These are phyloP conservation scores for Cladosporium cucumerinum DNA, from an alignment of 2,329 filamentous ascomycete genomes.

Conservation along the genomic window DNA sequence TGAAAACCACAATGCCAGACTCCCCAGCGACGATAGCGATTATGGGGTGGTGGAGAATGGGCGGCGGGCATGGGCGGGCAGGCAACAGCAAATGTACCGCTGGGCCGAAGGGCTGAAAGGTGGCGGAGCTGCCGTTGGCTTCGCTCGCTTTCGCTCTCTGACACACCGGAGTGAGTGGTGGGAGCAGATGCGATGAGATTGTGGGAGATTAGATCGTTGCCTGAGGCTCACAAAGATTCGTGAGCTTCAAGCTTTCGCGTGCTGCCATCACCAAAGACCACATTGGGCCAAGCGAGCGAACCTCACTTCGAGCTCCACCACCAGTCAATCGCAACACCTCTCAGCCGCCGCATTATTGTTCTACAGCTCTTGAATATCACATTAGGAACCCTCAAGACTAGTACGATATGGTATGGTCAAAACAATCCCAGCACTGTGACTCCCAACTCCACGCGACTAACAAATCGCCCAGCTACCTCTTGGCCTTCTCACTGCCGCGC, in stretches of 20 bases:
- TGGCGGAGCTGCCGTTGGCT: background rate
- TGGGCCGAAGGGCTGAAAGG: background rate
- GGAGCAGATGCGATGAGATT: background rate
- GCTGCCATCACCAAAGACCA: constrained; percentile 1
- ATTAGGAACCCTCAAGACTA: background rate
- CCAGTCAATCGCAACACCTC: background rate
- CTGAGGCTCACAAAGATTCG: background rate
- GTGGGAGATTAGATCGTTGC: background rate
- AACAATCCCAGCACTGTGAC: background rate
- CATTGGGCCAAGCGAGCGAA: constrained; percentile 7
- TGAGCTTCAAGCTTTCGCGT: background rate
- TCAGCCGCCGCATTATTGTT: background rate
- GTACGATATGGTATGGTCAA: constrained; percentile 24
- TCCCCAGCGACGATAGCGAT: background rate
- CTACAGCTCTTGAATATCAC: background rate
- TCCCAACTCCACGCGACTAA: constrained; percentile 19
- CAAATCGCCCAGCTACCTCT: constrained; percentile 53
- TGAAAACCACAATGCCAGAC: background rate
- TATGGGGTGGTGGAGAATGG: background rate
- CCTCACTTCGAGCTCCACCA: constrained; percentile 9
- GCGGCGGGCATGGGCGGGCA: background rate
- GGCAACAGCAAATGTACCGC: constrained; percentile 1
- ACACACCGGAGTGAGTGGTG: background rate
- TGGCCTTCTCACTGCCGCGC: constrained; percentile 87
- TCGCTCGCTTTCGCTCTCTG: background rate